phyloP scores from a whole-genome alignment of 768 basidiomycete genomes.

The Phylloporus sp. region DNA sequence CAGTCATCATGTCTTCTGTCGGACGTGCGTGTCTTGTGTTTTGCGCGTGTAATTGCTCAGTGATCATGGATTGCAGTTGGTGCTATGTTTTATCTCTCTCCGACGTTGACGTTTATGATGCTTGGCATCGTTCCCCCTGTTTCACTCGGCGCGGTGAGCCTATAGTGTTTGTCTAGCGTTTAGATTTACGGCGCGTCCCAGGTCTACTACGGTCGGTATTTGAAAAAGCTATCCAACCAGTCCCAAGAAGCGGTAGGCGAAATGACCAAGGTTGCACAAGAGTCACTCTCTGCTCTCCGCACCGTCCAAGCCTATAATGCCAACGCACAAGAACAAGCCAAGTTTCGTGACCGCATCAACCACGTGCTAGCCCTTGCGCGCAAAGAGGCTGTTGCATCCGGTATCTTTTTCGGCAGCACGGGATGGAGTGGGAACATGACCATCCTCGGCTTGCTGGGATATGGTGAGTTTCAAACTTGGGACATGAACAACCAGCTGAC shows the following conservation, averaged over 20 bases:
- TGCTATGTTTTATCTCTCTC: slow-evolving; percentile 92
- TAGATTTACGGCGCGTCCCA: slow-evolving; percentile 29
- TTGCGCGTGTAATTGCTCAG: not conserved
- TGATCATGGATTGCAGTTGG: slow-evolving; percentile 54
- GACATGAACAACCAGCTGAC: not conserved
- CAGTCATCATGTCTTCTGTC: slow-evolving; percentile 89
- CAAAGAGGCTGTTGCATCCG: slow-evolving; percentile 86
- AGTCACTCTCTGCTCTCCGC: slow-evolving; percentile 80
- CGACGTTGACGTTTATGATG: slow-evolving; percentile 88
- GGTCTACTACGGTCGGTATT: slow-evolving; percentile 95
- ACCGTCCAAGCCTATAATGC: slow-evolving; percentile 94
- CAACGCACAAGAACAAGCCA: slow-evolving; percentile 64
- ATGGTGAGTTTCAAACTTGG: slow-evolving; percentile 50
- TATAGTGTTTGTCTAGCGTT: slow-evolving; percentile 18
- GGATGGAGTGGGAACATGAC: slow-evolving; percentile 95
- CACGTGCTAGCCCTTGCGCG: slow-evolving; percentile 70
- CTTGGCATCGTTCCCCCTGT: slow-evolving; percentile 87
- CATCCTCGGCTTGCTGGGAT: slow-evolving; percentile 82
- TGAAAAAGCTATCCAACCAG: slow-evolving; percentile 84
- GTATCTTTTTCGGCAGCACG: slow-evolving; percentile 89
- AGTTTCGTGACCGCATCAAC: slow-evolving; percentile 66
- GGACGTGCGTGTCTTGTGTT: slow-evolving; percentile 57
- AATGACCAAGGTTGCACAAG: slow-evolving; percentile 88
- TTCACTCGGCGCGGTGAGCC: slow-evolving; percentile 70
- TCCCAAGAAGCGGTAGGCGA: slow-evolving; percentile 96